These are phyloP conservation scores for Houttuynia cordata DNA, from an alignment of 164 flowering plant species.

Conservation along the genomic window DNA sequence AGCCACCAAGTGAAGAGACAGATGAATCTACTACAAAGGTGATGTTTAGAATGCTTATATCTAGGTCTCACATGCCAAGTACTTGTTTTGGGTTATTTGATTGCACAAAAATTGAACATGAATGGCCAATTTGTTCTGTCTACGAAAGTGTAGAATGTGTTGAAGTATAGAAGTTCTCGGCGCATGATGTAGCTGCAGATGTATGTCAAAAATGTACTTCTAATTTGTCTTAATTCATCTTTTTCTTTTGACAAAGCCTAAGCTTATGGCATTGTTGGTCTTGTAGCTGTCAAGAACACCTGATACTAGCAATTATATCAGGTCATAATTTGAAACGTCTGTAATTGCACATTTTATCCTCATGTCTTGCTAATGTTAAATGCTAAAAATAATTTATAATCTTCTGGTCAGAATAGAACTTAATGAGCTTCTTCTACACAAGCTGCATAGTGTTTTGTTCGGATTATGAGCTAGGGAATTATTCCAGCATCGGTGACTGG, in stretches of 20 bases:
- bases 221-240: not conserved
- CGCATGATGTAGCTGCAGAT: not conserved
- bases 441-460: not conserved
- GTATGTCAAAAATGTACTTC: not conserved
- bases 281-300: not conserved
- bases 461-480: not conserved
- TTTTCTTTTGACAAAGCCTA: not conserved
- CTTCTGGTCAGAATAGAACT: too few species aligned
- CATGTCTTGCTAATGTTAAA: too few species aligned
- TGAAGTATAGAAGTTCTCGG: not conserved
- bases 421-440: too few species aligned
- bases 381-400: too few species aligned
- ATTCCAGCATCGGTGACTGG: not conserved
- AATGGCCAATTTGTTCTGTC: not conserved
- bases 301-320: not conserved
- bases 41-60: slow-evolving; percentile 11
- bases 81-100: not conserved
- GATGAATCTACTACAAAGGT: slow-evolving; percentile 23
- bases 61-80: not conserved
- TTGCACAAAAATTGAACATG: not conserved
- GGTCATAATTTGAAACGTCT: not conserved
- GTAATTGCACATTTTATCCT: too few species aligned
- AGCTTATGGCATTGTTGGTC: not conserved
- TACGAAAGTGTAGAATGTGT: not conserved
- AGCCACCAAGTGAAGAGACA: slow-evolving; percentile 13